Percentiles rank a stretch among this genome's conserved stretches.
phyloP scores from a whole-genome alignment of 768 basidiomycete genomes.

The Pisolithus marmoratus region DNA sequence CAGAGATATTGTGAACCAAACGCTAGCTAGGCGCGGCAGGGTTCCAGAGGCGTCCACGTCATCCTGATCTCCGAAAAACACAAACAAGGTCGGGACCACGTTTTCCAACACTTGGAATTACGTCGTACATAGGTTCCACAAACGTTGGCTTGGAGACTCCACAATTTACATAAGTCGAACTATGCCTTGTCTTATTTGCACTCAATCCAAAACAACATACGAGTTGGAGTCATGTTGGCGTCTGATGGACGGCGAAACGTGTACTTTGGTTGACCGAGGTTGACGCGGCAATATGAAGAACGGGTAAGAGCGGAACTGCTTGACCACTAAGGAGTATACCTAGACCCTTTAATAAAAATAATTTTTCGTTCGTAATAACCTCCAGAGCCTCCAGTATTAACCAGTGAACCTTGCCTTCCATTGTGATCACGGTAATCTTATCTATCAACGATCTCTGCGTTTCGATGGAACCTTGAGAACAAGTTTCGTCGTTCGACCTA shows the following conservation, averaged over 20 bases:
- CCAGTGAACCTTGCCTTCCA: slow-evolving; percentile 64
- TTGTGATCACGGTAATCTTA: slow-evolving; percentile 42
- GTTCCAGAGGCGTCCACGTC: background rate
- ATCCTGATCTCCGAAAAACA: too few species aligned
- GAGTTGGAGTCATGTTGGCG: too few species aligned
- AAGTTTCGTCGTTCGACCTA: slow-evolving; percentile 51
- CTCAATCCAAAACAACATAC: too few species aligned
- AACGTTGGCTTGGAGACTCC: too few species aligned
- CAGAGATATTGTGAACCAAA: background rate
- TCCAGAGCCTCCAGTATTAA: slow-evolving; percentile 58
- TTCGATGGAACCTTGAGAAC: slow-evolving; percentile 33
- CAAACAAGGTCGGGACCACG: too few species aligned
- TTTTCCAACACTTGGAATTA: background rate
- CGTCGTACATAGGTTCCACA: background rate
- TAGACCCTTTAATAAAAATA: slow-evolving; percentile 37
- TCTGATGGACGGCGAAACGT: too few species aligned
- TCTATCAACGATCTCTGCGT: slow-evolving; percentile 47
- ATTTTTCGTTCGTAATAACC: slow-evolving; percentile 43
- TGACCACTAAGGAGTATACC: too few species aligned
- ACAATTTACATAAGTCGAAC: too few species aligned
- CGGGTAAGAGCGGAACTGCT: too few species aligned
- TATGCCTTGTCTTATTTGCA: too few species aligned
- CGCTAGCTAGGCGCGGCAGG: background rate
- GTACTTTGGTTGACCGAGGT: too few species aligned
- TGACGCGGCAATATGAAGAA: too few species aligned